Evolutionary conservation across 2,329 filamentous ascomycete genomes (phyloP), one percentile per base, ranked within the genome.

Genomic region (Neonectria ditissima): DNA sequence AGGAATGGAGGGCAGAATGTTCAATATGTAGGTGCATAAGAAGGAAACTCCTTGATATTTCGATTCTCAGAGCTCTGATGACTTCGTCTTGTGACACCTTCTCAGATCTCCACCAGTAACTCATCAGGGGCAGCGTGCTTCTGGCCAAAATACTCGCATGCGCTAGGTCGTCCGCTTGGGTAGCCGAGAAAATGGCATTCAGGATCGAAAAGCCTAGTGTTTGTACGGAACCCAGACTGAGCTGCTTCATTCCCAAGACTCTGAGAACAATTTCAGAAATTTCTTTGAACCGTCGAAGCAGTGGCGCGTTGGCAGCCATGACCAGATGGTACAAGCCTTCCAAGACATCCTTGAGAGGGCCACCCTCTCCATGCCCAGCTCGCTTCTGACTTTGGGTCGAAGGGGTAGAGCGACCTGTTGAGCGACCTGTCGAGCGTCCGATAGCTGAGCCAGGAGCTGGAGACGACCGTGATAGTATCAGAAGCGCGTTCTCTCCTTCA

Each of bases 81-180:
- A 87, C 84, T 71, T 87, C 85, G 67, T 89, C 84, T 69, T 89
- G 84, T 14, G 86, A 84, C 26, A 85, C 78, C 48, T 87, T 86
- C 69, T 91, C 92, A n/a, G 87, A 85, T 67, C 89, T 84, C 94
- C 95, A 99, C 80, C 93, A 88, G 53, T 87, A 85, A 59, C 86
- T 87, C 67, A 97, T 88, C 47, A 94, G 77, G 1, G 92, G 91
- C 24, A 97, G 74, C 8, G 94, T 76, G 7, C 87, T 83, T 58
- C 83, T 80, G 16, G 91, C 84, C 39, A 91, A 80, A 34, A 81
- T 82, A 67, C 86, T 86, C 3, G 90, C 87, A 55, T 93, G 82
- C 1, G 82, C 77, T 14, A 90, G 83, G 65, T 92, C 86, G 72
- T 97, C 92, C 50, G 90, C 87, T 59, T 92, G 84, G 3, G 88